A percentile compares a stretch with the other conserved stretches of the same genome.
Evolutionary conservation across 2,329 filamentous ascomycete species (phyloP).

Genomic region (Calonectria henricotiae): DNA sequence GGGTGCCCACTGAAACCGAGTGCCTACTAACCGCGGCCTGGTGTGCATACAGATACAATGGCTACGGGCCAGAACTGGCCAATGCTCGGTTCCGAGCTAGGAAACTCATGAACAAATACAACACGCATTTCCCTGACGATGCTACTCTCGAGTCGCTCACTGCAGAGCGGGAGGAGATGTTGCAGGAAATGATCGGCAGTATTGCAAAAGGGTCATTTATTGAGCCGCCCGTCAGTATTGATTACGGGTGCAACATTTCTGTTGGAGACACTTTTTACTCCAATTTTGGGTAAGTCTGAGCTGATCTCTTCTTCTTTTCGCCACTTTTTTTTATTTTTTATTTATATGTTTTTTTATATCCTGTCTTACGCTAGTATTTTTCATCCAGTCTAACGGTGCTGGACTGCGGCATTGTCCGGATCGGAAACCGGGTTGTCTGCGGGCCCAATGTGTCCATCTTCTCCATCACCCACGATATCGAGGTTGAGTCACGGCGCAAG

Average conservation of each 20-base stretch:
- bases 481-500: conserved; percentile 65
- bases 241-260: conserved; percentile 77
- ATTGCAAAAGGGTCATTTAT: conserved; percentile 70
- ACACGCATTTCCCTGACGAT: conserved; percentile 69
- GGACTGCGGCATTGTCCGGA: conserved; percentile 79
- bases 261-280: conserved; percentile 75
- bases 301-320: conserved; percentile 79
- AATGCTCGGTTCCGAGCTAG: conserved; percentile 69
- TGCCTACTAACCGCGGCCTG: conserved; percentile 10
- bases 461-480: conserved; percentile 80
- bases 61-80: conserved; percentile 65
- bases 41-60: conserved; percentile 65
- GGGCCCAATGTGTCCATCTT: conserved; percentile 81
- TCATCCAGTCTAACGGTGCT: conserved; percentile 70
- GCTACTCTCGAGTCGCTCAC: conserved; percentile 60
- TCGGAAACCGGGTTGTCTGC: conserved; percentile 79
- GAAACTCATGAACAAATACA: conserved; percentile 73
- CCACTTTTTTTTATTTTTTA: not conserved
- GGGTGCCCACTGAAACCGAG: not conserved
- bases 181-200: conserved; percentile 67
- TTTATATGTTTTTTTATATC: not conserved
- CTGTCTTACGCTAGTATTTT: not conserved
- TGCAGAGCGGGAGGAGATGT: conserved; percentile 62
- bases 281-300: conserved; percentile 62
- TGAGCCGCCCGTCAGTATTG: conserved; percentile 74